phyloP scores from a whole-genome alignment of 805 yeast species.

The Myxozyma neotropica region DNA sequence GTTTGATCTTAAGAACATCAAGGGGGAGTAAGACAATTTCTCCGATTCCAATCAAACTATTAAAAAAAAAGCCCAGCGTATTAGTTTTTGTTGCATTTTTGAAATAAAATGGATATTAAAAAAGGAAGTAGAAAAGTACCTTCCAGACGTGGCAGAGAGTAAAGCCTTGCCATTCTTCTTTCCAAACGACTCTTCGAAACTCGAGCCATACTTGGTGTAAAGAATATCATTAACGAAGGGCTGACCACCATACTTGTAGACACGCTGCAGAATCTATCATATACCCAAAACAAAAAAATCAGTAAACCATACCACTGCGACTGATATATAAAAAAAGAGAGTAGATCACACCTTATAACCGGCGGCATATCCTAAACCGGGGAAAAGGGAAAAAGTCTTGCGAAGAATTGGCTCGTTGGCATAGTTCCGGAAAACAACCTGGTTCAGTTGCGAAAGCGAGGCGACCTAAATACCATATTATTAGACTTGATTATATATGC shows the following conservation, averaged over 20 bases:
- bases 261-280: constrained; percentile 76
- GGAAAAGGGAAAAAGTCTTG: constrained; percentile 83
- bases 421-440: constrained; percentile 82
- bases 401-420: constrained; percentile 70
- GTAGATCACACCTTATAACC: constrained; percentile 63
- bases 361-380: constrained; percentile 98
- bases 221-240: constrained; percentile 96
- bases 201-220: constrained; percentile 66
- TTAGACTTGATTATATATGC: not conserved
- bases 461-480: constrained; percentile 56
- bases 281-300: not conserved
- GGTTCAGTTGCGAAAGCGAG: constrained; percentile 67
- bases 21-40: constrained; percentile 93
- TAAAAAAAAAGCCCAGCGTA: too few relatives aligned
- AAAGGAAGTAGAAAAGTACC: not conserved
- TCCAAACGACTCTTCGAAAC: constrained; percentile 79
- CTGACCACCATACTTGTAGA: constrained; percentile 98
- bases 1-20: constrained; percentile 95
- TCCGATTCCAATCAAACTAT: constrained; percentile 88
- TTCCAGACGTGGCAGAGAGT: constrained; percentile 96
- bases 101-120: not conserved
- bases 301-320: not conserved
- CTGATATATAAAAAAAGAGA: not conserved
- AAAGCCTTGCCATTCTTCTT: constrained; percentile 96
- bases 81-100: too few relatives aligned